phyloP scores from a whole-genome alignment of 2,329 filamentous ascomycete genomes.

The Myriosclerotinia scirpicola region DNA sequence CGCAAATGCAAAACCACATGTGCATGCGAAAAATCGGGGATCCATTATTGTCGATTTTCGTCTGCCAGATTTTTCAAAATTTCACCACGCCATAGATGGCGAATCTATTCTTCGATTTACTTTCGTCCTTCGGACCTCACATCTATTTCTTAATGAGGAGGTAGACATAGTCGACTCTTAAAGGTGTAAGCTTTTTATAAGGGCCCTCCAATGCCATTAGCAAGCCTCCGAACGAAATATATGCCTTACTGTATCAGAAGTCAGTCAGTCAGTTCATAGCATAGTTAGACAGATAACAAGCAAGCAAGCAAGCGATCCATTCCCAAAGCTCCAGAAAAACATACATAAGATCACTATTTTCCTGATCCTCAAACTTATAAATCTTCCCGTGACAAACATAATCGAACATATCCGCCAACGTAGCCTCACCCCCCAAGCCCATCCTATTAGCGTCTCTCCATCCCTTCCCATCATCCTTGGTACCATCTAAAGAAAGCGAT shows the following conservation, averaged over 20 bases:
- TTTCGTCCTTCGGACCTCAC: background rate
- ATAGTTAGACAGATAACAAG: background rate
- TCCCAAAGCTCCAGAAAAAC: slow-evolving; percentile 42
- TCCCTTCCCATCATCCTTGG: slow-evolving; percentile 70
- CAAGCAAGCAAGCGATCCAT: background rate
- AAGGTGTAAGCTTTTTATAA: slow-evolving; percentile 88
- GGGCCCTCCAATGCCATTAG: slow-evolving; percentile 89
- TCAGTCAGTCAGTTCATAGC: slow-evolving; percentile 18
- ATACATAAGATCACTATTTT: slow-evolving; percentile 81
- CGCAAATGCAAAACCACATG: slow-evolving; percentile 31
- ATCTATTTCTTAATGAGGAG: slow-evolving; percentile 85
- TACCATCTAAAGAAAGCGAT: slow-evolving; percentile 82
- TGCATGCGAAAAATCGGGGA: slow-evolving; percentile 25
- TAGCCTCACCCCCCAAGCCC: slow-evolving; percentile 54
- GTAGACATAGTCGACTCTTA: slow-evolving; percentile 93
- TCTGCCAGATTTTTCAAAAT: slow-evolving; percentile 11
- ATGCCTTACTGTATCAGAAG: slow-evolving; percentile 69
- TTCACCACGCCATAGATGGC: slow-evolving; percentile 11
- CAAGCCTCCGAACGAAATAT: slow-evolving; percentile 89
- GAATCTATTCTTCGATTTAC: background rate
- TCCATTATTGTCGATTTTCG: slow-evolving; percentile 1
- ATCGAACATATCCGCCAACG: slow-evolving; percentile 76
- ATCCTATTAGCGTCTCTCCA: slow-evolving; percentile 74
- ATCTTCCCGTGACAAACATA: slow-evolving; percentile 89
- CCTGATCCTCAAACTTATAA: slow-evolving; percentile 81